A percentile compares a stretch with the other conserved stretches of the same genome.
These are phyloP conservation scores for Scutellaria baicalensis DNA, from an alignment of 257 asterid species.

Conservation along the genomic window DNA sequence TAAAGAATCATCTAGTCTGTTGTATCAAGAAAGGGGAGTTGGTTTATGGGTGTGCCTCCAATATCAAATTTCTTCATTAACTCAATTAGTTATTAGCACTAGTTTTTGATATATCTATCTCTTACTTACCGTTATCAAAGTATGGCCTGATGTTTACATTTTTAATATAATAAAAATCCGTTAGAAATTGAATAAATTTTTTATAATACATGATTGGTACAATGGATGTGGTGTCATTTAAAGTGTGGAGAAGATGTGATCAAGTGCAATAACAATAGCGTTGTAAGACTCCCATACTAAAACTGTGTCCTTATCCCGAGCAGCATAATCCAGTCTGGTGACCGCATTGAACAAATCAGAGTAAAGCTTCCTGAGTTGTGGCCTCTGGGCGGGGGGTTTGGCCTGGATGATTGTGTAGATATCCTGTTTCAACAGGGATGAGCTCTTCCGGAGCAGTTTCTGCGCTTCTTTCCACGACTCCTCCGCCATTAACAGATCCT, in stretches of 20 bases:
- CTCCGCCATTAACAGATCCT: conserved; percentile 38
- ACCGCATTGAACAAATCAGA: conserved; percentile 47
- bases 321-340: conserved; percentile 63
- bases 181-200: too few species aligned
- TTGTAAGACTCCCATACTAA: conserved; percentile 40
- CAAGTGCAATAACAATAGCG: conserved; percentile 33
- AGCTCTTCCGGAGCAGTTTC: conserved; percentile 37
- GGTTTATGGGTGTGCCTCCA: too few species aligned
- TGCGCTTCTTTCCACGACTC: conserved; percentile 66
- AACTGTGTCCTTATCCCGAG: conserved; percentile 53
- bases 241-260: conserved; percentile 36
- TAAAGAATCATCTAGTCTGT: too few species aligned
- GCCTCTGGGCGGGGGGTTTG: conserved; percentile 47
- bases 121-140: too few species aligned
- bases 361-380: conserved; percentile 43
- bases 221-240: not conserved
- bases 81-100: too few species aligned
- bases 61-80: too few species aligned
- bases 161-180: too few species aligned
- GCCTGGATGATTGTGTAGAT: conserved; percentile 57
- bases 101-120: too few species aligned
- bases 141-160: too few species aligned
- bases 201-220: too few species aligned
- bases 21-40: too few species aligned
- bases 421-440: conserved; percentile 58